phyloP scores from a whole-genome alignment of 768 basidiomycete genomes.

The Auriscalpium vulgare region DNA sequence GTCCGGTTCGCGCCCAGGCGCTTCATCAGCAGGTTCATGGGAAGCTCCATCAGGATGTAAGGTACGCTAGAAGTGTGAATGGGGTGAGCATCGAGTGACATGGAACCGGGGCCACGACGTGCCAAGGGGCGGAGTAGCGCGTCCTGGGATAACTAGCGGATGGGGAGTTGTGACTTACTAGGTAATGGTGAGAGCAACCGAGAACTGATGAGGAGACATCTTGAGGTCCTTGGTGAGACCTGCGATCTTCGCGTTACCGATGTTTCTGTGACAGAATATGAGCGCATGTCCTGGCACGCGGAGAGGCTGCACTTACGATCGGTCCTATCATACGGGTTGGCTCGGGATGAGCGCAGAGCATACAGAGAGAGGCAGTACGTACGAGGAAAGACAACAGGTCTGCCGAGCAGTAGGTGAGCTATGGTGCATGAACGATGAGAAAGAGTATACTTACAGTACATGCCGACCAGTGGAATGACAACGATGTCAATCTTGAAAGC shows the following conservation, averaged over 20 bases:
- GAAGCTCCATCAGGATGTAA: slow-evolving; percentile 20
- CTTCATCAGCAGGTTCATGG: slow-evolving; percentile 23
- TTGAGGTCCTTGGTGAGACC: slow-evolving; percentile 24
- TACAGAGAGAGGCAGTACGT: not conserved
- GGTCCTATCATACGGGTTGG: slow-evolving; percentile 1
- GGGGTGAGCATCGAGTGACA: not conserved
- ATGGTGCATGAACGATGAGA: not conserved
- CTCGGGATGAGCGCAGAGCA: not conserved
- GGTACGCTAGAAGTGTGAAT: slow-evolving; percentile 17
- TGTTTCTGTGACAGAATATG: slow-evolving; percentile 7
- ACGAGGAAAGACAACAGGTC: slow-evolving; percentile 13
- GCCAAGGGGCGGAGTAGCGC: not conserved
- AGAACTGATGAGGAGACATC: slow-evolving; percentile 24
- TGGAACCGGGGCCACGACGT: not conserved
- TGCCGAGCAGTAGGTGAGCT: not conserved
- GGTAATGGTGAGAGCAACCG: slow-evolving; percentile 10
- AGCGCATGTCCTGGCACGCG: not conserved
- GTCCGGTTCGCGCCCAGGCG: slow-evolving; percentile 49
- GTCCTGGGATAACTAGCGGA: not conserved
- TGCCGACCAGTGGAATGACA: slow-evolving; percentile 10
- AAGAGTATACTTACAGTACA: slow-evolving; percentile 9
- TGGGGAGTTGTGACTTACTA: not conserved
- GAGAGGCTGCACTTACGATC: slow-evolving; percentile 6
- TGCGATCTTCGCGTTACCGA: slow-evolving; percentile 25
- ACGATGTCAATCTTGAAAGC: slow-evolving; percentile 7